A percentile compares a stretch with the other conserved stretches of the same genome.
Conservation (phyloP, 2,329 filamentous ascomycete genomes). For the Alternaria conjuncta region DNA sequence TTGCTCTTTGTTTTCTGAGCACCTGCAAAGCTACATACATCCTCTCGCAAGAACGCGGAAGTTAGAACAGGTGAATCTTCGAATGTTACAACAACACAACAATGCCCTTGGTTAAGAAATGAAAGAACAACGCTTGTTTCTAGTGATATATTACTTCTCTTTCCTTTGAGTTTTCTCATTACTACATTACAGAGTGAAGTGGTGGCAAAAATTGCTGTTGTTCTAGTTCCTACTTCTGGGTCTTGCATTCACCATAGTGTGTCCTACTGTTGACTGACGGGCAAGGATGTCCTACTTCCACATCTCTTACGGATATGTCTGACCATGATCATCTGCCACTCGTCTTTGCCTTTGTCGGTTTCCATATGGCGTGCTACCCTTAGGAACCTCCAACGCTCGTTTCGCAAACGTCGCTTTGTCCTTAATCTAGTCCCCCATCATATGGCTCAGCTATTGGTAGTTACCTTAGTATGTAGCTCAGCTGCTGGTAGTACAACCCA, state of each 20-base stretch:
- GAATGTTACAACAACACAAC: neutral
- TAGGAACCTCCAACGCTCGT: neutral
- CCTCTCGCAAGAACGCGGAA: neutral
- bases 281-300: neutral
- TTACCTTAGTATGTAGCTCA: neutral
- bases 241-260: neutral
- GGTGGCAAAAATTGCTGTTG: neutral
- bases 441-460: neutral
- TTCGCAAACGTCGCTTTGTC: neutral
- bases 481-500: slow-evolving; percentile 6
- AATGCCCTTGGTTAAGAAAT: neutral
- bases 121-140: neutral
- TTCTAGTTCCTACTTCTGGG: neutral
- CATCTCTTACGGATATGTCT: neutral
- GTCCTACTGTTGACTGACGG: neutral
- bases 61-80: neutral
- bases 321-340: neutral
- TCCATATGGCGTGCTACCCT: neutral
- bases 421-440: neutral
- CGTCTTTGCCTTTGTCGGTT: neutral
- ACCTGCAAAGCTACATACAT: neutral
- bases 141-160: neutral
- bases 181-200: neutral
- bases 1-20: neutral
- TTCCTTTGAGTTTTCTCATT: neutral